A percentile compares a stretch with the other conserved stretches of the same genome.
Evolutionary conservation across 495 filamentous ascomycete genomes (phyloP).

Genomic region (Aspergillus affinis): DNA sequence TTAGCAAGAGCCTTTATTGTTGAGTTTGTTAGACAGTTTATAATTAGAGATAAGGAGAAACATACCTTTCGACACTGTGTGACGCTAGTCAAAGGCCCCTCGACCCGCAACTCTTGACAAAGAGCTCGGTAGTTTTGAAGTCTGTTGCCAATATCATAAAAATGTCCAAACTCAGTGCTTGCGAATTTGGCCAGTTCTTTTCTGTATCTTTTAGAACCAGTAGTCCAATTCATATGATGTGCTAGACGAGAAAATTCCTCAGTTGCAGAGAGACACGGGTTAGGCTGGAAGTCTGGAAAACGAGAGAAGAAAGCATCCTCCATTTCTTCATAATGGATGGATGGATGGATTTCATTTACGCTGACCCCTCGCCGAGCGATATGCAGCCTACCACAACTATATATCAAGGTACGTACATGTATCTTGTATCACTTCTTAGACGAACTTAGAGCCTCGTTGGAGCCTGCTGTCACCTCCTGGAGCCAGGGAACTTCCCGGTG

Average conservation of each 20-base stretch:
- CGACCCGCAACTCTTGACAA: slow-evolving; percentile 7
- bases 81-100: slow-evolving; percentile 9
- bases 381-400: too few species aligned
- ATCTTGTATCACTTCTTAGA: too few species aligned
- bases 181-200: slow-evolving; percentile 10
- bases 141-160: slow-evolving; percentile 8
- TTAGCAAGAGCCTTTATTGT: slow-evolving; percentile 13
- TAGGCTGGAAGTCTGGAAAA: slow-evolving; percentile 11
- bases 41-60: slow-evolving; percentile 3
- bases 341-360: too few species aligned
- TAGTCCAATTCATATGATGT: slow-evolving; percentile 9
- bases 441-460: not conserved
- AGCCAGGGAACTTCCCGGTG: too few species aligned
- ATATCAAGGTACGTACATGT: too few species aligned
- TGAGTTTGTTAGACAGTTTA: slow-evolving; percentile 1
- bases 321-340: slow-evolving; percentile 4
- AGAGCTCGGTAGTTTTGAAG: slow-evolving; percentile 10
- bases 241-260: slow-evolving; percentile 12
- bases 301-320: slow-evolving; percentile 7
- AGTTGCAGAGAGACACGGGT: slow-evolving; percentile 5
- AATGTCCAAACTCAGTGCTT: slow-evolving; percentile 7
- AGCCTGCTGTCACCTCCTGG: not conserved
- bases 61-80: slow-evolving; percentile 12
- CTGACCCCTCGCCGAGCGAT: too few species aligned
- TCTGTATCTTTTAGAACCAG: slow-evolving; percentile 10